phyloP scores from a whole-genome alignment of 805 yeast genomes.

The Wickerhamiella kurtzmanii region DNA sequence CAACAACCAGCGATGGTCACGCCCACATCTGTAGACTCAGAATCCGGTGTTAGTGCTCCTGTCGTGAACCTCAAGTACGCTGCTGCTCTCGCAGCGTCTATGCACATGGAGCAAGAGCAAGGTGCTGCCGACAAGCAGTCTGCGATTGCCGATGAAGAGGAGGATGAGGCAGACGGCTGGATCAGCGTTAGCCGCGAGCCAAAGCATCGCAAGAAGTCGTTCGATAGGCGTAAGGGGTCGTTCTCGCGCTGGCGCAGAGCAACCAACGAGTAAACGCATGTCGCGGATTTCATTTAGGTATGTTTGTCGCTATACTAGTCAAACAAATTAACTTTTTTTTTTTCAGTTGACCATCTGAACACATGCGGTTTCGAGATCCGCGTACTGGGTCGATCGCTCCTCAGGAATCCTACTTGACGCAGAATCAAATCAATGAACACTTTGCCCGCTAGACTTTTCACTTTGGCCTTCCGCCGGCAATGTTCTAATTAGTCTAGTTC shows the following conservation, averaged over 20 bases:
- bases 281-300: neutral
- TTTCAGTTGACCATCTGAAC: neutral
- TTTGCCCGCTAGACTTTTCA: too few species aligned
- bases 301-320: neutral
- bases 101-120: constrained; percentile 13
- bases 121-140: constrained; percentile 4
- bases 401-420: too few species aligned
- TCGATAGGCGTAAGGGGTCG: constrained; percentile 12
- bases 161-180: constrained; percentile 19
- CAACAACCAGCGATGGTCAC: constrained; percentile 1
- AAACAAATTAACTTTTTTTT: neutral
- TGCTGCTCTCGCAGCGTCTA: constrained; percentile 19
- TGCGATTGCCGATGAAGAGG: constrained; percentile 6
- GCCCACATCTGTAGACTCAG: constrained; percentile 5
- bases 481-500: too few species aligned
- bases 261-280: neutral
- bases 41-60: constrained; percentile 9
- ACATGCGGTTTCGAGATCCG: too few species aligned
- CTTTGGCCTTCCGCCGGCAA: too few species aligned
- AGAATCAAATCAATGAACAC: too few species aligned
- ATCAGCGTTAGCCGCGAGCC: constrained; percentile 14
- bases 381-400: too few species aligned
- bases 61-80: constrained; percentile 18
- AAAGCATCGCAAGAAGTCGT: constrained; percentile 14
- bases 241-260: constrained; percentile 13